Evolutionary conservation across 768 basidiomycete genomes (phyloP), one percentile per base, ranked within the genome.

Genomic region (Pulveroboletus sp.): DNA sequence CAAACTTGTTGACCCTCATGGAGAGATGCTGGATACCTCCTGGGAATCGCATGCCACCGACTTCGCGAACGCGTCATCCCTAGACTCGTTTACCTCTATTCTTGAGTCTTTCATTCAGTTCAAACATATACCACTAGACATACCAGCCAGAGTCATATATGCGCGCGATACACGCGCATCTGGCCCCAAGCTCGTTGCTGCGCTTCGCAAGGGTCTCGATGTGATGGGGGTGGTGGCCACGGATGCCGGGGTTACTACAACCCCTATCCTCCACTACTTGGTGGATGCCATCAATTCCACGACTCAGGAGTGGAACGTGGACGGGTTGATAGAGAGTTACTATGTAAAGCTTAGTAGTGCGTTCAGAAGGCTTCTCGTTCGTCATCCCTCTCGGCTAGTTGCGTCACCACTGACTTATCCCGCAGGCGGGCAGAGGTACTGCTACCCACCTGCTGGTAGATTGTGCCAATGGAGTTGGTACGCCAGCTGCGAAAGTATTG

Each of bases 381-480:
- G 91, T 75, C 37, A 40, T 39, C 42, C 3, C 4, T 54, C 22
- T 49, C 16, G 35, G 38, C 40, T 14, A 41, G 48, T 23, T 47
- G 5, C 36, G 13, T 37, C 29, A 40, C 44, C 6, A 13, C 40
- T 62, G 27, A 62, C 43, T 24, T 46, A 36, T 39, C 32, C 36
- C 23, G 29, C 51, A 91, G 86, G 71, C 77, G 22, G 82, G 82
- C 50, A 83, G 83, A 49, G 67, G 68, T 73, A 35, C 69, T 73
- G 45, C 77, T 11, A 67, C 77, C 14, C 80, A 83, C 31, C 63
- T 99, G 40, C 66, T 88, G n/a, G 76, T 99, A 35, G 96, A 99
- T 68, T 98, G 96, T 65, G 96, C 96, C n/a, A 98, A 99, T 65
- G 96, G 96, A 23, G 96, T 99, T 20, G 96, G 96, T 40, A 82